Evolutionary conservation across 2,329 filamentous ascomycete genomes (phyloP).

Genomic region (Alternaria hordeiaustralica): DNA sequence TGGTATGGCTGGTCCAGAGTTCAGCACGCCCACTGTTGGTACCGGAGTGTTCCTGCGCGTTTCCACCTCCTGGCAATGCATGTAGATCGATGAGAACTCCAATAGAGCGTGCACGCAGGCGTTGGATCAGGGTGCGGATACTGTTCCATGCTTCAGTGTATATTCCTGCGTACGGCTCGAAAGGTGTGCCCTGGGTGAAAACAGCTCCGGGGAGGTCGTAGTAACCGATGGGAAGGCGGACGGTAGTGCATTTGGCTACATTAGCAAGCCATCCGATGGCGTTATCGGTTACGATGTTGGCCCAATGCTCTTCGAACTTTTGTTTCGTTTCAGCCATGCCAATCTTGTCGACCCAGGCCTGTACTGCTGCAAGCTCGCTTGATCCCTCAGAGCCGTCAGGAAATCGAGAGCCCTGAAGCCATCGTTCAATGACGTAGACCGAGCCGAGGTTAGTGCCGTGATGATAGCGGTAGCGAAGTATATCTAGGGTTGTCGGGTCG

Average conservation of each 20-base stretch:
- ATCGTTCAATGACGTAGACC: constrained; percentile 66
- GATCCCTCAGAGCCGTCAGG: constrained; percentile 50
- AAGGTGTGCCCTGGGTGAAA: constrained; percentile 60
- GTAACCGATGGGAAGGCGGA: constrained; percentile 67
- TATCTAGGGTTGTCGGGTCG: constrained; percentile 47
- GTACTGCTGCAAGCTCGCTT: constrained; percentile 62
- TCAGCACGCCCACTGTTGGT: constrained; percentile 60
- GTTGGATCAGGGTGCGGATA: constrained; percentile 56
- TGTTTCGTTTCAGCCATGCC: constrained; percentile 57
- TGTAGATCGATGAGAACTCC: constrained; percentile 66
- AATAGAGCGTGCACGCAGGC: constrained; percentile 57
- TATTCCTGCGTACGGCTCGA: constrained; percentile 56
- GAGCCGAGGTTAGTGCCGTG: constrained; percentile 66
- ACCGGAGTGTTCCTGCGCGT: constrained; percentile 62
- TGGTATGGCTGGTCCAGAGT: constrained; percentile 56
- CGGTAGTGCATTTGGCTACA: constrained; percentile 61
- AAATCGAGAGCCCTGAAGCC: constrained; percentile 62
- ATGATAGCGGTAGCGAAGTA: constrained; percentile 64
- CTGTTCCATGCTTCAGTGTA: constrained; percentile 62
- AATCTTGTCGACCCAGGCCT: constrained; percentile 53
- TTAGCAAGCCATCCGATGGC: constrained; percentile 62
- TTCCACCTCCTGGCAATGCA: constrained; percentile 65
- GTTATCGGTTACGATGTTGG: constrained; percentile 55
- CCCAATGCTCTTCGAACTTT: constrained; percentile 63
- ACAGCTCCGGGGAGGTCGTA: constrained; percentile 60